Evolutionary conservation across 2,329 filamentous ascomycete species (phyloP).

Genomic region (Aspergillus fructus): DNA sequence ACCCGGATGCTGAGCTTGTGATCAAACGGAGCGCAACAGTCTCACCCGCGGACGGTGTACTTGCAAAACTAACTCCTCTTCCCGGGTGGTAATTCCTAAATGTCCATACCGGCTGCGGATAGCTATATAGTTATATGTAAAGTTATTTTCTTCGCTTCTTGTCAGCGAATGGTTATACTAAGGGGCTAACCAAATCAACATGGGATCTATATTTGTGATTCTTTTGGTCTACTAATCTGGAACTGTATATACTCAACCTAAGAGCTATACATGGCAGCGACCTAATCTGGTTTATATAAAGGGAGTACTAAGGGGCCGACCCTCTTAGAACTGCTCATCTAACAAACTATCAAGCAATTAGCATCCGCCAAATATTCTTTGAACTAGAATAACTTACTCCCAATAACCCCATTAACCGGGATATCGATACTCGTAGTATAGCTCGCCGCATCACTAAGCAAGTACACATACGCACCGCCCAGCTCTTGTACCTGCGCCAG

Average conservation of each 20-base stretch:
- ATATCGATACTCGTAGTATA: constrained; percentile 53
- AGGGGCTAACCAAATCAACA: too few species aligned
- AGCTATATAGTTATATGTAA: not conserved
- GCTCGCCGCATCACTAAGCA: constrained; percentile 45
- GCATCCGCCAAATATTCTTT: not conserved
- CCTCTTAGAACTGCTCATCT: not conserved
- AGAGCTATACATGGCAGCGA: too few species aligned
- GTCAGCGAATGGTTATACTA: too few species aligned
- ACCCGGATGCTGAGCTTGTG: constrained; percentile 59
- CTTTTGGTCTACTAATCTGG: too few species aligned
- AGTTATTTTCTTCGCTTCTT: too few species aligned
- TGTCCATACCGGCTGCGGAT: not conserved
- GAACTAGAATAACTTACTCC: constrained; percentile 23
- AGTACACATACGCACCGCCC: constrained; percentile 51
- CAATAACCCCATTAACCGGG: constrained; percentile 49
- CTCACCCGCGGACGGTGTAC: constrained; percentile 70
- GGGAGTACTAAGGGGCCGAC: too few species aligned
- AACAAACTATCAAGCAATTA: not conserved
- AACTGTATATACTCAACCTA: too few species aligned
- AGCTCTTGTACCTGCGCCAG: constrained; percentile 53
- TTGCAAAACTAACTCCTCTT: constrained; percentile 59
- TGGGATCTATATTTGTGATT: too few species aligned
- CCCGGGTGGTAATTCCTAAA: constrained; percentile 27
- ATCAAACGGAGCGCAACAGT: constrained; percentile 71
- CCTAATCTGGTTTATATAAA: too few species aligned